These are phyloP conservation scores for Jacaranda mimosifolia DNA, from an alignment of 257 asterid species.

Conservation along the genomic window DNA sequence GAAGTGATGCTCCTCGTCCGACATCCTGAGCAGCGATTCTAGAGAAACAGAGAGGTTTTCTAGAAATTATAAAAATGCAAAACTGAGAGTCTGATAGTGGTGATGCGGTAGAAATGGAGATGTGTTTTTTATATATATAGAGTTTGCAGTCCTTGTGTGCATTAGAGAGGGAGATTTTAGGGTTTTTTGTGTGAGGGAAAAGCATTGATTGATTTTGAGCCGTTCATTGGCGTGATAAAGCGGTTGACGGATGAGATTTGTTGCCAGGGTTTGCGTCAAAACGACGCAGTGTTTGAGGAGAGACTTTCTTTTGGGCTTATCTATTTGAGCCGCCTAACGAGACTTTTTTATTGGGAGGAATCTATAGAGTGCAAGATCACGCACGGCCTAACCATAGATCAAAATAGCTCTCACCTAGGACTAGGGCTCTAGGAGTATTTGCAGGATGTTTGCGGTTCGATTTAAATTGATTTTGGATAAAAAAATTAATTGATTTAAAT, in stretches of 20 bases:
- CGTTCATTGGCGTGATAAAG: conserved; percentile 24
- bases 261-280: conserved; percentile 41
- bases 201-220: neutral
- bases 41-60: conserved; percentile 10
- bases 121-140: conserved; percentile 31
- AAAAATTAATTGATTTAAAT: no score
- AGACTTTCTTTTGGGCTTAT: conserved; percentile 1
- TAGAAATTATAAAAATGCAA: neutral
- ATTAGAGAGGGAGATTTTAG: conserved; percentile 30
- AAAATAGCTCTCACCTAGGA: neutral
- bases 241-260: conserved; percentile 42
- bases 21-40: conserved; percentile 48
- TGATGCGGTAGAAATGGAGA: neutral
- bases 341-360: neutral
- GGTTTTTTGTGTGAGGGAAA: conserved; percentile 35
- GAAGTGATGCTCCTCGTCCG: conserved; percentile 78
- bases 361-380: neutral
- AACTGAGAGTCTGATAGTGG: neutral
- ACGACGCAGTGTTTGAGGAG: conserved; percentile 47
- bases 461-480: no score
- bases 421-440: no score
- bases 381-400: conserved; percentile 4
- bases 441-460: no score
- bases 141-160: neutral
- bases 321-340: neutral